A percentile compares a stretch with the other conserved stretches of the same genome.
These are phyloP conservation scores for Melampsora americana DNA, from an alignment of 1,284 basidiomycete species.

Conservation along the genomic window DNA sequence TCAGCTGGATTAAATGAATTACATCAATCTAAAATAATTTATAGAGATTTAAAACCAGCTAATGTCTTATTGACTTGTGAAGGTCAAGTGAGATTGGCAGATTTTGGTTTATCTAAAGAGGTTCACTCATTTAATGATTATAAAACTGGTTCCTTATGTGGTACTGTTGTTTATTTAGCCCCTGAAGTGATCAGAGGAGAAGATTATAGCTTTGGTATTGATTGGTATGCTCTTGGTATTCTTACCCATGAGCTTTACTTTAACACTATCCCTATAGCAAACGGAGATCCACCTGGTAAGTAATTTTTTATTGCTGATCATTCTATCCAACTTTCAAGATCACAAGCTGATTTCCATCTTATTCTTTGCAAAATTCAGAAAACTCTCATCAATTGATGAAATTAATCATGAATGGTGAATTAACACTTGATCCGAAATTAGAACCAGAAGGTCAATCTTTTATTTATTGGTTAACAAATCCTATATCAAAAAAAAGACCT, in stretches of 20 bases:
- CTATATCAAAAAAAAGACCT: not conserved
- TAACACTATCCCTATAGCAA: too few relatives aligned
- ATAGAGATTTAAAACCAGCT: conserved; percentile 5
- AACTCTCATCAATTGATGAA: not conserved
- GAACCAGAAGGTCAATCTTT: conserved; percentile 1
- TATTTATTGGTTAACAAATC: not conserved
- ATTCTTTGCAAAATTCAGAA: not conserved
- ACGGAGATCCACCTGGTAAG: too few relatives aligned
- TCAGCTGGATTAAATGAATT: not conserved
- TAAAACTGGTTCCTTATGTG: not conserved
- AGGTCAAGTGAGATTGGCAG: not conserved
- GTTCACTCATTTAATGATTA: not conserved
- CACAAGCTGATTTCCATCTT: not conserved
- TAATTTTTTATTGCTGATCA: too few relatives aligned
- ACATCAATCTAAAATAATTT: conserved; percentile 8
- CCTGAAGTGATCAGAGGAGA: conserved; percentile 2
- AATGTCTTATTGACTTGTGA: not conserved
- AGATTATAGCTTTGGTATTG: conserved; percentile 8
- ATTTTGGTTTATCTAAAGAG: conserved; percentile 13
- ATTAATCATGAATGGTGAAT: not conserved
- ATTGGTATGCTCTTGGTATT: conserved; percentile 19
- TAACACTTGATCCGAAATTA: not conserved
- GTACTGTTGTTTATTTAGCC: not conserved
- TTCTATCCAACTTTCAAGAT: too few relatives aligned
- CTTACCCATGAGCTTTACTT: conserved; percentile 2